These are phyloP conservation scores for Hypericum perforatum DNA, from an alignment of 345 rosid genomes.

Conservation along the genomic window DNA sequence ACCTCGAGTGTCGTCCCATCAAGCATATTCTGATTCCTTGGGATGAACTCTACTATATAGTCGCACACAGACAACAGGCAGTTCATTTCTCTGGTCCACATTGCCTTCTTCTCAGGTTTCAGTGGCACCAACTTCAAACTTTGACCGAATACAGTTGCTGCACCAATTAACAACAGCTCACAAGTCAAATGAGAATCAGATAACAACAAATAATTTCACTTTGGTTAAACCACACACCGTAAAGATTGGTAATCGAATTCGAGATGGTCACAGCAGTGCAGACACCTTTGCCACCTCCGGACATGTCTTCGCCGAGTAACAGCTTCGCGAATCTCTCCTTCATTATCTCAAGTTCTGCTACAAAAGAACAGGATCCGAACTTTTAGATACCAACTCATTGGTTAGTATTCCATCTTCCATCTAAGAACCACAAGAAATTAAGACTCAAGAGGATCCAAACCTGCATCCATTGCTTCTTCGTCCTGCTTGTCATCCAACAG, in stretches of 20 bases:
- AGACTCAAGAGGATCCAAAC: conserved; percentile 13
- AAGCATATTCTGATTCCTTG: conserved; percentile 44
- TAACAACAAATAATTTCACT: too few relatives aligned
- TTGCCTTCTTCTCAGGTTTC: conserved; percentile 58
- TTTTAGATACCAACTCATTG: too few relatives aligned
- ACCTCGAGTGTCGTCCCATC: conserved; percentile 69
- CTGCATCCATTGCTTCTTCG: conserved; percentile 43
- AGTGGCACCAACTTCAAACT: conserved; percentile 10
- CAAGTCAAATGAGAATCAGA: too few relatives aligned
- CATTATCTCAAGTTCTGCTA: conserved; percentile 34
- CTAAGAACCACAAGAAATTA: too few relatives aligned
- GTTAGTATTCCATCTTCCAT: too few relatives aligned
- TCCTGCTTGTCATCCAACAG: conserved; percentile 26
- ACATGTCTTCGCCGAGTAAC: conserved; percentile 57
- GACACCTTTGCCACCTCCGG: conserved; percentile 41
- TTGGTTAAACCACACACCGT: conserved; percentile 15
- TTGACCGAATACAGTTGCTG: too few relatives aligned
- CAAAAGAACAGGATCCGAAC: neutral
- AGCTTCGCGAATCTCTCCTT: conserved; percentile 41
- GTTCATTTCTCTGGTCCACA: conserved; percentile 93
- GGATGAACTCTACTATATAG: conserved; percentile 60
- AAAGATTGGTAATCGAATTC: conserved; percentile 30
- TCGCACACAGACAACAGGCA: conserved; percentile 82
- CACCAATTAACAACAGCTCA: too few relatives aligned
- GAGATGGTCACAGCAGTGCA: conserved; percentile 40